Conservation (phyloP, 139 green algal genomes). For the Chlorella sorokiniana region DNA sequence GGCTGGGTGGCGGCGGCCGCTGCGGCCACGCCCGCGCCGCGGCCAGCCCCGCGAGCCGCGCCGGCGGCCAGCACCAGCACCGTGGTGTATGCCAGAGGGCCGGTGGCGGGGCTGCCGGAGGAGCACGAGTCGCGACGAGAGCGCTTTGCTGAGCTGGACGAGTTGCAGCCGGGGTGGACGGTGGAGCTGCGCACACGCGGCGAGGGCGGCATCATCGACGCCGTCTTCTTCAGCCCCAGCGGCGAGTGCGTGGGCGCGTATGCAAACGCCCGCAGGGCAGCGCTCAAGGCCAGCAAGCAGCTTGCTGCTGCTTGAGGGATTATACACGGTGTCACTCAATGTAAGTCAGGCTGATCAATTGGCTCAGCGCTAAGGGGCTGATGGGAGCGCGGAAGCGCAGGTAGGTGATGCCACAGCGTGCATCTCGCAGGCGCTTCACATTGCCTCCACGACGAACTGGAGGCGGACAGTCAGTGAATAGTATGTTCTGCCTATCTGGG, state of each 20-base stretch:
- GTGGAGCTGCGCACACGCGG: conserved; percentile 73
- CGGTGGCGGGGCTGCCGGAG: conserved; percentile 74
- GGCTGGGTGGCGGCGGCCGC: conserved; percentile 23
- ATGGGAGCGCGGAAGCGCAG: too few relatives aligned
- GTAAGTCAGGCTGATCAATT: too few relatives aligned
- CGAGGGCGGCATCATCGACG: conserved; percentile 70
- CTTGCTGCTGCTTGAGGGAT: background rate
- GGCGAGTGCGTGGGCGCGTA: conserved; percentile 71
- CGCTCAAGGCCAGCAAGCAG: conserved; percentile 64
- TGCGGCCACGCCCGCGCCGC: background rate
- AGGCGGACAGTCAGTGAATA: too few relatives aligned
- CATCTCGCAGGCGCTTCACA: too few relatives aligned
- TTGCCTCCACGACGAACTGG: too few relatives aligned
- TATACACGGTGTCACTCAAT: too few relatives aligned
- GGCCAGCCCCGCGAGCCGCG: background rate
- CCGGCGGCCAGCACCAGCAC: background rate
- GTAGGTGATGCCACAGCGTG: too few relatives aligned
- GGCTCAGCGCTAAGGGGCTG: too few relatives aligned
- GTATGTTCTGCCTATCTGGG: too few relatives aligned
- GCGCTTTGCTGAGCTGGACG: conserved; percentile 88
- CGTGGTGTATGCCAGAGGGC: conserved; percentile 72
- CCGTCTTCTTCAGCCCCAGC: conserved; percentile 81
- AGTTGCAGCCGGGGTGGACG: conserved; percentile 79
- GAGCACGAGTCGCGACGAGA: conserved; percentile 73
- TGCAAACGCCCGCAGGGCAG: conserved; percentile 68